Evolutionary conservation across 2,329 filamentous ascomycete species (phyloP).

Genomic region (Fusarium sp.): DNA sequence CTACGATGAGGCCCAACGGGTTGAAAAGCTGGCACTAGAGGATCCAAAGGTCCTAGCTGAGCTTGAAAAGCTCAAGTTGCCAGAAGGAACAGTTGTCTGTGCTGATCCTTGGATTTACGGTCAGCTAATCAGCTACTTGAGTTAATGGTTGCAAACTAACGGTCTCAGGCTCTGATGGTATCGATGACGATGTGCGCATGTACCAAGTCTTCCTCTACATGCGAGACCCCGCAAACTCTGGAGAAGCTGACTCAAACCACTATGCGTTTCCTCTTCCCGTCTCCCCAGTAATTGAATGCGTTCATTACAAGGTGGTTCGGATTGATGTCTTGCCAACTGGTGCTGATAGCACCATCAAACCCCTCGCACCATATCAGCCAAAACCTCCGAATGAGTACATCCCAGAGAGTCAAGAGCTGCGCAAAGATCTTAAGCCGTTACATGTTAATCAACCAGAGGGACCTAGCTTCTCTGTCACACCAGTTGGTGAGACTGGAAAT

Average conservation of each 20-base stretch:
- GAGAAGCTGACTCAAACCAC: conserved; percentile 41
- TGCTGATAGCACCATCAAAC: conserved; percentile 8
- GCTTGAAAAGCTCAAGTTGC: conserved; percentile 33
- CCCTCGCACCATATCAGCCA: conserved; percentile 15
- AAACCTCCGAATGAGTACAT: conserved; percentile 59
- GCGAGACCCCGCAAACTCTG: conserved; percentile 33
- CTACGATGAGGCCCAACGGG: conserved; percentile 36
- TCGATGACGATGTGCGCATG: conserved; percentile 39
- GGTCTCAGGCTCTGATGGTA: conserved; percentile 30
- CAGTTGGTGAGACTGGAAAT: conserved; percentile 54
- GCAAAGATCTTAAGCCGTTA: conserved; percentile 76
- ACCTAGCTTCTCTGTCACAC: conserved; percentile 71
- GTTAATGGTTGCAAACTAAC: neutral
- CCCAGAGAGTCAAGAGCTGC: conserved; percentile 65
- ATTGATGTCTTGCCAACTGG: conserved; percentile 36
- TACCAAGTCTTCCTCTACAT: conserved; percentile 45
- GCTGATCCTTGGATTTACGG: conserved; percentile 44
- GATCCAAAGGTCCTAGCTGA: conserved; percentile 35
- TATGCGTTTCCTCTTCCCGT: conserved; percentile 40
- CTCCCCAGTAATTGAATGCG: conserved; percentile 37
- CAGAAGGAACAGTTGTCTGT: conserved; percentile 36
- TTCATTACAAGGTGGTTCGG: conserved; percentile 27
- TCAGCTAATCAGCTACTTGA: neutral
- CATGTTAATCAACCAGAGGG: conserved; percentile 80
- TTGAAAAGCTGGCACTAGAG: conserved; percentile 36